Evolutionary conservation across 1,284 basidiomycete genomes (phyloP), one percentile per base, ranked within the genome.

Genomic region (Cryptococcus sp.): DNA sequence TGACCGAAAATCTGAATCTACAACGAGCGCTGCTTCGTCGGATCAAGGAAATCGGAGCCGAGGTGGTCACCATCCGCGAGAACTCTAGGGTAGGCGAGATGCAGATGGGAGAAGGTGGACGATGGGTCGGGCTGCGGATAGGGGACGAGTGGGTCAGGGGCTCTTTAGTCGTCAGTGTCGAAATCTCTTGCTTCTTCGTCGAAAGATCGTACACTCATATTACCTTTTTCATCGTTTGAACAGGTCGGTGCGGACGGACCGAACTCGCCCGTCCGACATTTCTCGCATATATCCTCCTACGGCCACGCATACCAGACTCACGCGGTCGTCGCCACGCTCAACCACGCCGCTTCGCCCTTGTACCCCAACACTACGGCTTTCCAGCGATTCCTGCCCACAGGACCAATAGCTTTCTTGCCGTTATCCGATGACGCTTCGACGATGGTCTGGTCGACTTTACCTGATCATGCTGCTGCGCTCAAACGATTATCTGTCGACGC

Each of bases 231-330:
- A 20, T 20, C 15, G 13, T 25, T 2, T 5, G 17, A 35, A 15
- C 67, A 94, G 88, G 85, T 99, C 43, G 95, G 96, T 22, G 96
- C 96, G 7, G 96, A 99, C 71, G 96, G 96, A 0, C 87, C 87
- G 71, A 94, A 93, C 73, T 97, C 93, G 1, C 95, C 95, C 8
- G 96, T 98, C 17, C 86, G 93, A 50, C 78, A 85, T 43, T 98
- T 90, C 72, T 89, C 94, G 0, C 82, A 87, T 15, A 97, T 98
- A 59, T 82, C 88, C 43, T 89, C 91, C 0, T 94, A 88, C 69
- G 95, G 95, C 2, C 96, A 94, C 88, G 83, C 87, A 0, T 99
- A 99, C 78, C 84, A 90, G 60, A 88, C 90, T 0, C 89, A 91
- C 68, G 94, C 90, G 7, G 84, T 99, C 41, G 96, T 99, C 17